phyloP scores from a whole-genome alignment of 2,329 filamentous ascomycete species.

The Capronia americana region DNA sequence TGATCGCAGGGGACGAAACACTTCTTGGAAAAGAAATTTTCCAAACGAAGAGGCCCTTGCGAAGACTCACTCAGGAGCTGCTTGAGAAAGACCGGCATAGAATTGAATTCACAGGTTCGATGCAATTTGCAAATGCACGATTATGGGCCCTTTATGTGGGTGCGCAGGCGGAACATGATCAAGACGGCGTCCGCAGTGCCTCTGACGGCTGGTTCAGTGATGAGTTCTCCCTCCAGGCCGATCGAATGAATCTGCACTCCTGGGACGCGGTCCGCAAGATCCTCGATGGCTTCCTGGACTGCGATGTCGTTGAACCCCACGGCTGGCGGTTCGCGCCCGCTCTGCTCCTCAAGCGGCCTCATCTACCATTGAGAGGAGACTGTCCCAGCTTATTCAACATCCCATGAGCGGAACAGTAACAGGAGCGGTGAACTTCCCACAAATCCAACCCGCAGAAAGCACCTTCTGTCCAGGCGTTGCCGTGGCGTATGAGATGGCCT shows the following conservation, averaged over 20 bases:
- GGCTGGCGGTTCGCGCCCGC: constrained; percentile 12
- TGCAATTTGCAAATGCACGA: constrained; percentile 14
- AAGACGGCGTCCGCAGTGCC: neutral
- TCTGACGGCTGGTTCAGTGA: constrained; percentile 11
- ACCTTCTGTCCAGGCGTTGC: no score
- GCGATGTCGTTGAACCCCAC: constrained; percentile 10
- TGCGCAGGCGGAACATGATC: constrained; percentile 17
- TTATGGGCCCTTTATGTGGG: constrained; percentile 20
- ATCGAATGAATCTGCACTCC: constrained; percentile 8
- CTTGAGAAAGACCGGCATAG: constrained; percentile 15
- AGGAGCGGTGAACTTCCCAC: neutral
- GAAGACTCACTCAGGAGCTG: constrained; percentile 2
- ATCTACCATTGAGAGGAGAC: neutral
- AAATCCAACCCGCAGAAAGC: no score
- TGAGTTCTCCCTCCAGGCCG: constrained; percentile 10
- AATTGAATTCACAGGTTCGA: constrained; percentile 11
- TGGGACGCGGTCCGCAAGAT: constrained; percentile 8
- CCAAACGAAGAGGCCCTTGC: constrained; percentile 14
- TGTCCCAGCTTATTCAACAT: neutral
- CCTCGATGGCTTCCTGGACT: constrained; percentile 14
- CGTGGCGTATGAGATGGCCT: no score
- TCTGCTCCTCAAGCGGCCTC: neutral
- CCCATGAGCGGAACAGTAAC: neutral
- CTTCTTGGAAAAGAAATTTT: constrained; percentile 16
- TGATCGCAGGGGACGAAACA: constrained; percentile 17